Percentiles rank a stretch among this genome's conserved stretches.
Conservation (phyloP, 768 basidiomycete genomes). For the Tylopilus vinaceipallidus region DNA sequence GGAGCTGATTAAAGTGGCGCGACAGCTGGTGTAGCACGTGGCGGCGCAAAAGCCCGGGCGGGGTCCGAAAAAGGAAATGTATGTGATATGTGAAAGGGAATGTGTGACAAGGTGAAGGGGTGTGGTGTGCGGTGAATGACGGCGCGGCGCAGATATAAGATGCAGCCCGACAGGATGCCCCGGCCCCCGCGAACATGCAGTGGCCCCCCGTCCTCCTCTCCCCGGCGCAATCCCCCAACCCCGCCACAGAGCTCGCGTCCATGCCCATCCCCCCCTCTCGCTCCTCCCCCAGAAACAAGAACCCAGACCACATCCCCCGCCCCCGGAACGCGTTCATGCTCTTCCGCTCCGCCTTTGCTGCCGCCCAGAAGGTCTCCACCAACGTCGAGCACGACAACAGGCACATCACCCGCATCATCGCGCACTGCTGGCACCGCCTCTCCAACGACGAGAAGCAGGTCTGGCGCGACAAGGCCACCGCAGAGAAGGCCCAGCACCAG, state of each 20-base stretch:
- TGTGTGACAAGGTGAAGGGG: no score
- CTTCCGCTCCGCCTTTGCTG: constrained; percentile 60
- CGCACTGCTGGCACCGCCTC: constrained; percentile 53
- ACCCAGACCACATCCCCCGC: constrained; percentile 42
- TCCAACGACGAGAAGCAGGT: constrained; percentile 47
- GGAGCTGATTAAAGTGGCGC: constrained; percentile 35
- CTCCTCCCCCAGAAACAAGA: constrained; percentile 26
- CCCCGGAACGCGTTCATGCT: constrained; percentile 51
- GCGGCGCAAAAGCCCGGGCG: constrained; percentile 20
- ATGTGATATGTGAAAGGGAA: constrained; percentile 33
- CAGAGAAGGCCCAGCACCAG: constrained; percentile 50
- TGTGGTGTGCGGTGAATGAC: no score
- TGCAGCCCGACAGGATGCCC: constrained; percentile 10
- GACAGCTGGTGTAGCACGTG: constrained; percentile 22
- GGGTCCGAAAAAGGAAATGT: constrained; percentile 4
- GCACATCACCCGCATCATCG: constrained; percentile 56
- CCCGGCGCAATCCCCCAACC: constrained; percentile 3
- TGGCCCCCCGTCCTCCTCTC: constrained; percentile 11
- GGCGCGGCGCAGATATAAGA: constrained; percentile 27
- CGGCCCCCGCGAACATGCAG: not conserved
- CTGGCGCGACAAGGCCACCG: constrained; percentile 51
- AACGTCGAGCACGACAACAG: constrained; percentile 55
- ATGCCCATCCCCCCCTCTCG: constrained; percentile 34
- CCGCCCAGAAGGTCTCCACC: constrained; percentile 46
- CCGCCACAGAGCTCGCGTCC: constrained; percentile 20